phyloP scores from a whole-genome alignment of 2,329 filamentous ascomycete genomes.

The Pochonia chlamydosporia region DNA sequence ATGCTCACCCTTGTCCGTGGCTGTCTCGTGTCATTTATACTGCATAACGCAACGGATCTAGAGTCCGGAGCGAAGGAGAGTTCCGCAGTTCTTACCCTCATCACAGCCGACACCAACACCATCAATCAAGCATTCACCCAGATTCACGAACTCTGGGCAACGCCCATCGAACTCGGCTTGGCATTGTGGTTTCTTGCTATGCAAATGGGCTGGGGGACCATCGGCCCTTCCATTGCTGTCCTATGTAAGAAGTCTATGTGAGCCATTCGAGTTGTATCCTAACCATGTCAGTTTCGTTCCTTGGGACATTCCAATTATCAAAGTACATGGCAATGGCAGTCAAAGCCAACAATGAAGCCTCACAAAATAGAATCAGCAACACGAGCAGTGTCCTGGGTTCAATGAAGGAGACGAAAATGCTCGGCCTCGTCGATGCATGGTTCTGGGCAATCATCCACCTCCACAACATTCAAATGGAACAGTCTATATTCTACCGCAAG shows the following conservation, averaged over 20 bases:
- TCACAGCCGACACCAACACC: constrained; percentile 38
- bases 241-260: constrained; percentile 7
- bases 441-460: constrained; percentile 12
- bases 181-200: constrained; percentile 39
- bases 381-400: constrained; percentile 21
- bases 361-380: constrained; percentile 20
- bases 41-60: constrained; percentile 20
- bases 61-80: constrained; percentile 23
- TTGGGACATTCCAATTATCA: background rate
- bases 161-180: constrained; percentile 34
- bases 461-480: constrained; percentile 13
- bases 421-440: constrained; percentile 17
- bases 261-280: background rate
- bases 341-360: constrained; percentile 19
- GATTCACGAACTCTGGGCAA: constrained; percentile 36
- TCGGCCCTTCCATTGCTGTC: constrained; percentile 35
- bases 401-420: constrained; percentile 28
- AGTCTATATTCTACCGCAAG: constrained; percentile 16
- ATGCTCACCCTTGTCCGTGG: constrained; percentile 24
- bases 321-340: constrained; percentile 3
- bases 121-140: constrained; percentile 28
- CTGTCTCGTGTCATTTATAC: constrained; percentile 19
- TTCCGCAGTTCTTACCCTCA: constrained; percentile 34
- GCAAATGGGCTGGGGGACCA: constrained; percentile 38
- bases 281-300: background rate